phyloP scores from a whole-genome alignment of 1,284 basidiomycete species.

The Cutaneotrichosporon daszewskae region DNA sequence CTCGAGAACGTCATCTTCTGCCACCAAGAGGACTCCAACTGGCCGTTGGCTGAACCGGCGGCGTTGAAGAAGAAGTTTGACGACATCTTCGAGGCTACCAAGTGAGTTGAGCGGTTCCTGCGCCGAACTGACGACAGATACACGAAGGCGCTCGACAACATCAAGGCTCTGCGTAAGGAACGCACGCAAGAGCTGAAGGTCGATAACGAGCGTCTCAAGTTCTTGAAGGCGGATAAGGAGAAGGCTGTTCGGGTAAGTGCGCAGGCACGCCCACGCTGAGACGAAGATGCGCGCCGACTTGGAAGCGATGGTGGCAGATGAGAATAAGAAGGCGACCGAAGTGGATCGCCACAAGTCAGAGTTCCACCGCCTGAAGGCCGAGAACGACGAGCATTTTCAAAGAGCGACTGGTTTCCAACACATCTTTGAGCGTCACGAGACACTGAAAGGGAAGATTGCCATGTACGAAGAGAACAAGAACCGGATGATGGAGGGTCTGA shows the following conservation, averaged over 20 bases:
- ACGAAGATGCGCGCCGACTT: constrained; percentile 35
- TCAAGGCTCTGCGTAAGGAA: constrained; percentile 85
- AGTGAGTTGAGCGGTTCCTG: constrained; percentile 51
- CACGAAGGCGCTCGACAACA: constrained; percentile 92
- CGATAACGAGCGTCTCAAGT: constrained; percentile 80
- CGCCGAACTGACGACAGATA: constrained; percentile 55
- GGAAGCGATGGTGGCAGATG: constrained; percentile 59
- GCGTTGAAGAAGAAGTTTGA: constrained; percentile 97
- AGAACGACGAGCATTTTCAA: constrained; percentile 78
- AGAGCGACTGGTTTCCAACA: constrained; percentile 77
- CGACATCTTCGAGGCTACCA: constrained; percentile 98
- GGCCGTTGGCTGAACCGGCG: constrained; percentile 89
- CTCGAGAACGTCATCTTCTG: constrained; percentile 99
- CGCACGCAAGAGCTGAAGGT: constrained; percentile 84
- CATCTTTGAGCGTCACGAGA: constrained; percentile 67
- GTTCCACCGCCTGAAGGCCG: constrained; percentile 62
- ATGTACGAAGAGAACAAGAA: constrained; percentile 61
- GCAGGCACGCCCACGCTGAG: not conserved
- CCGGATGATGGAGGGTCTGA: constrained; percentile 54
- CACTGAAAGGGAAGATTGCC: constrained; percentile 61
- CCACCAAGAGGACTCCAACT: constrained; percentile 98
- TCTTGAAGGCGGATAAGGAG: constrained; percentile 74
- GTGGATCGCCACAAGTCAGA: constrained; percentile 65
- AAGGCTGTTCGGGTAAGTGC: constrained; percentile 63
- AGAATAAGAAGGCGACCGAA: constrained; percentile 66